Percentiles rank a stretch among this genome's conserved stretches.
These are phyloP conservation scores for Eurotiales sp. DNA, from an alignment of 2,329 filamentous ascomycete species.

Conservation along the genomic window DNA sequence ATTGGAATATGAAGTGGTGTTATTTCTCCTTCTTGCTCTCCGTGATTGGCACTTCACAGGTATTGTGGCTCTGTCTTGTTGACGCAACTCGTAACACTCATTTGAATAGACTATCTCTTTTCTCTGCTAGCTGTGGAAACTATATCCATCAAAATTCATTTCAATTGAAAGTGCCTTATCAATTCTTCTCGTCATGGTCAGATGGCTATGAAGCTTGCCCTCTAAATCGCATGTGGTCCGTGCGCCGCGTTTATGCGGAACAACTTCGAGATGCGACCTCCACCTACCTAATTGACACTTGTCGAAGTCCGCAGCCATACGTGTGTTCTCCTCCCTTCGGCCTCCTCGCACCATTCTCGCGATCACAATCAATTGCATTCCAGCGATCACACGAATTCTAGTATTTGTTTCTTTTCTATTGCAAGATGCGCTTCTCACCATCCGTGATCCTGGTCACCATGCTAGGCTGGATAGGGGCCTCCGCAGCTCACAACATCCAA, in stretches of 20 bases:
- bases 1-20: too few relatives aligned
- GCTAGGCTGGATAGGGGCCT: slow-evolving; percentile 57
- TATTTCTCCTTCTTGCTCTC: too few relatives aligned
- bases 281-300: slow-evolving; percentile 16
- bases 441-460: slow-evolving; percentile 46
- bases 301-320: background rate
- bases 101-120: too few relatives aligned
- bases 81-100: too few relatives aligned
- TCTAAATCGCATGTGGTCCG: slow-evolving; percentile 11
- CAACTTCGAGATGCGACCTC: slow-evolving; percentile 9
- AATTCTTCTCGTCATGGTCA: too few relatives aligned
- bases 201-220: background rate
- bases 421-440: slow-evolving; percentile 41
- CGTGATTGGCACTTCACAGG: too few relatives aligned
- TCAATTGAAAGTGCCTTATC: too few relatives aligned
- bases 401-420: too few relatives aligned
- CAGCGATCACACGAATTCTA: background rate
- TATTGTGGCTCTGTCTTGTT: too few relatives aligned
- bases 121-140: too few relatives aligned
- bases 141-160: too few relatives aligned
- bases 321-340: background rate
- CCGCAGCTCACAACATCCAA: slow-evolving; percentile 88
- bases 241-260: slow-evolving; percentile 8
- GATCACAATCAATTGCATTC: background rate
- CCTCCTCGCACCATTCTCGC: background rate